Base-by-base conservation (phyloP, 305 asterid species). In the Withania somnifera region DNA sequence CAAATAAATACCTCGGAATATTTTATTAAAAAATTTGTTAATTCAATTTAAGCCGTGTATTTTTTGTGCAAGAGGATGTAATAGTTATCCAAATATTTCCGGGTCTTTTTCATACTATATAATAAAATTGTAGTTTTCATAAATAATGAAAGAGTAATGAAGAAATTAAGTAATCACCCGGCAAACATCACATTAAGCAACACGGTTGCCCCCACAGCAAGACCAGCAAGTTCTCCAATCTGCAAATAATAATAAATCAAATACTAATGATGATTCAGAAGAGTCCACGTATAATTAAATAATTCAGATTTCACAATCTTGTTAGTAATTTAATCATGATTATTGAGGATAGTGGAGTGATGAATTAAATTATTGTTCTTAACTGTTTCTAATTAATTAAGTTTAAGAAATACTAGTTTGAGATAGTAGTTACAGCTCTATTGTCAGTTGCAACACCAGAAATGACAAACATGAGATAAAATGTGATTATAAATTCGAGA, bases 221-320 rank as follows among this genome's bases (percentile, higher is more conserved):
- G 79, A 20, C 97, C 98, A 51, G 96, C 98, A 54, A 94, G 94
- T 84, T 94, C 97, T 82, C 94, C 96, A 22, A 91, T 91, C 98
- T 94, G 84, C 86, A 84, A 3, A 63, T 69, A 38, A 68, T 20
- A 78, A 42, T 1, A n/a, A 34, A 22, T 54, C 19, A 19, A 38
- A 38, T 47, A 8, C 15, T 50, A 50, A 26, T 75, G 6, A 50
- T 75, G 79, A 17, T 50, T 11, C 38, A 50, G 0, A 5, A 28
- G 45, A 50, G n/a, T 75, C 19, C n/a, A 75, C 61, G 57, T 68
- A 50, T 8, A 45, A 26, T 24, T 73, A 47, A 73, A 73, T 60
- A 0, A 3, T 0, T 71, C 14, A 45, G 0, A 71, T 26, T 26
- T 50, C 45, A 50, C 26, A 50, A 75, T 75, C 47, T 50, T 50